Evolutionary conservation across 805 yeast species (phyloP), one percentile per base, ranked within the genome.

Genomic region (Starmerella sp.): DNA sequence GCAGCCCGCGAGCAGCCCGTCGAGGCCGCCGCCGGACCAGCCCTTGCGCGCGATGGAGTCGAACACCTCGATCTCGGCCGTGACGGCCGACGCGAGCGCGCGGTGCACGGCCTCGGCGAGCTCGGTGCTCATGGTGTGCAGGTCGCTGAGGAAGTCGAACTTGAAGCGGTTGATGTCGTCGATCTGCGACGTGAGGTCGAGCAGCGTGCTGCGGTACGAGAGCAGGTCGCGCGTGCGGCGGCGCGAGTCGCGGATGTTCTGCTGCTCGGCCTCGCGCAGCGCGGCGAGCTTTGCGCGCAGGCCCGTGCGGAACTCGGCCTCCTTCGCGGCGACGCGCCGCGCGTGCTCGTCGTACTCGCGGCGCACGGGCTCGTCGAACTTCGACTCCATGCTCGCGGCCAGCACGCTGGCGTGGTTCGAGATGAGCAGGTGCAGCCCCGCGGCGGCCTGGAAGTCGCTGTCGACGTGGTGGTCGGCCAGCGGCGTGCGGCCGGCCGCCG

Each of bases 21-120:
- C 95, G 36, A 88, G 70, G 0, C 95, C 95, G 31, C 91, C 93
- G 13, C 95, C 95, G 4, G 84, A 77, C 86, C 89, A 83, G 5
- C 95, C 93, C 65, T 88, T 88, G 54, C 80, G 75, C 0, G 95
- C 95, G 28, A 88, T 80, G 31, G 84, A 83, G 63, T 86, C 95
- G 62, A 79, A 81, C 17, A 87, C 80, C 62, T 86, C 93, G 15
- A 88, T 80, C 65, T 88, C 91, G 2, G 93, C 90, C 50, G 87
- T 72, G 1, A 86, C 82, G 5, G 84, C 73, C 0, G 84, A 75
- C 1, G 87, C 83, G 1, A 86, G 75, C 52, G 75, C 73, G 17
- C 70, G 67, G 47, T 84, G 72, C 5, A 86, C 71, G 30, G 73
- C 70, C 30, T 73, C 71, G 41, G 84, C 80, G n/a, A 84, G 77